Evolutionary conservation across 2,329 filamentous ascomycete species (phyloP).

Genomic region (Fonsecaea pedrosoi): DNA sequence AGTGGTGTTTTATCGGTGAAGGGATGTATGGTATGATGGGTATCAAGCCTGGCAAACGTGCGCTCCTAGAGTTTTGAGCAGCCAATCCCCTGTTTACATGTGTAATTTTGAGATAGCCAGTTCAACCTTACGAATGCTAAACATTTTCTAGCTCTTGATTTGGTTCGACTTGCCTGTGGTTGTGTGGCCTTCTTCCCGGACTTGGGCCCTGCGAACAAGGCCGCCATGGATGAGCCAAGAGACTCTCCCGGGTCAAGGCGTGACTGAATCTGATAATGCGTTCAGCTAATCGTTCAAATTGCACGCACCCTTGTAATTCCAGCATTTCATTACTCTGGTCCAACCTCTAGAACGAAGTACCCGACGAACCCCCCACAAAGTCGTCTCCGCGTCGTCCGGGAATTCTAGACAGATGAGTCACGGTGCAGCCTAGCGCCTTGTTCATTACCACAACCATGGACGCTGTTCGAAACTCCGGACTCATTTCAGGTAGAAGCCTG

Average conservation of each 20-base stretch:
- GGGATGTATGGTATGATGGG: slow-evolving; percentile 22
- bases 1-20: slow-evolving; percentile 25
- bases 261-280: slow-evolving; percentile 16
- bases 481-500: slow-evolving; percentile 16
- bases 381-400: slow-evolving; percentile 5
- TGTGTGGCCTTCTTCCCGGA: neutral
- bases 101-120: slow-evolving; percentile 34
- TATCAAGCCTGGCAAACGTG: slow-evolving; percentile 23
- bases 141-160: neutral
- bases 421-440: slow-evolving; percentile 25
- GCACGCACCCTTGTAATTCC: neutral
- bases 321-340: neutral
- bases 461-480: slow-evolving; percentile 19
- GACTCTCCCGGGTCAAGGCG: neutral
- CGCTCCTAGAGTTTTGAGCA: slow-evolving; percentile 19
- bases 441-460: neutral
- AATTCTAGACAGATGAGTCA: slow-evolving; percentile 27
- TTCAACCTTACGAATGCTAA: slow-evolving; percentile 20
- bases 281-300: slow-evolving; percentile 9
- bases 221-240: slow-evolving; percentile 8
- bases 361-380: neutral
- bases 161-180: neutral
- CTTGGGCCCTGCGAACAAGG: neutral
- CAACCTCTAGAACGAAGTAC: neutral
- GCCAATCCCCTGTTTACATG: slow-evolving; percentile 37